These are phyloP conservation scores for Tympanopsis confertula DNA, from an alignment of 2,329 filamentous ascomycete genomes.

Conservation along the genomic window DNA sequence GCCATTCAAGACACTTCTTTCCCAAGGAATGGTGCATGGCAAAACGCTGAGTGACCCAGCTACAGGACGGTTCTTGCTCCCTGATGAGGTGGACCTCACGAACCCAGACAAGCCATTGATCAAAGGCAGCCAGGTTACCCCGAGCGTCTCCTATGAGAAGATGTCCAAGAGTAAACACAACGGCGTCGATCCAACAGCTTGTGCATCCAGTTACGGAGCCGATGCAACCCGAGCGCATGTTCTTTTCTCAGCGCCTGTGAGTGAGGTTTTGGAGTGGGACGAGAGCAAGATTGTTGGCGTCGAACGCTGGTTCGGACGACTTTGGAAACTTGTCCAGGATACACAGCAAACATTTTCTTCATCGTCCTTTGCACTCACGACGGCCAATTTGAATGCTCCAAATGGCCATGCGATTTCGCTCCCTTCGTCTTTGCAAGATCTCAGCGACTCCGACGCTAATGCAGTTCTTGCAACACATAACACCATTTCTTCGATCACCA, in stretches of 20 bases:
- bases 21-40: conserved; percentile 59
- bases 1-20: conserved; percentile 49
- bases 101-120: conserved; percentile 31
- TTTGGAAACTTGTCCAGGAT: conserved; percentile 28
- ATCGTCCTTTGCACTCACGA: conserved; percentile 1
- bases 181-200: conserved; percentile 46
- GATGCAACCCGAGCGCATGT: conserved; percentile 54
- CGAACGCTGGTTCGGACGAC: conserved; percentile 44
- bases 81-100: conserved; percentile 39
- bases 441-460: conserved; percentile 12
- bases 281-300: conserved; percentile 50
- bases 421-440: conserved; percentile 10
- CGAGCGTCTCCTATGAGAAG: conserved; percentile 48
- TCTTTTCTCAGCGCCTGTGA: conserved; percentile 52
- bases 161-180: conserved; percentile 65
- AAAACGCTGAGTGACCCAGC: conserved; percentile 48
- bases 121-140: conserved; percentile 28
- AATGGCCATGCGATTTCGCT: not conserved
- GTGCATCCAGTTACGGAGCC: conserved; percentile 45
- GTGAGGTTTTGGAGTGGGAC: conserved; percentile 55
- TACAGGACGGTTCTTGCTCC: conserved; percentile 46
- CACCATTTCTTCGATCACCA: conserved; percentile 38
- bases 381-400: not conserved
- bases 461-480: conserved; percentile 28
- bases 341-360: conserved; percentile 9